Percentiles rank a stretch among this genome's conserved stretches.
Evolutionary conservation across 129 eudicot species (phyloP).

Genomic region (Ambrosia artemisiifolia): DNA sequence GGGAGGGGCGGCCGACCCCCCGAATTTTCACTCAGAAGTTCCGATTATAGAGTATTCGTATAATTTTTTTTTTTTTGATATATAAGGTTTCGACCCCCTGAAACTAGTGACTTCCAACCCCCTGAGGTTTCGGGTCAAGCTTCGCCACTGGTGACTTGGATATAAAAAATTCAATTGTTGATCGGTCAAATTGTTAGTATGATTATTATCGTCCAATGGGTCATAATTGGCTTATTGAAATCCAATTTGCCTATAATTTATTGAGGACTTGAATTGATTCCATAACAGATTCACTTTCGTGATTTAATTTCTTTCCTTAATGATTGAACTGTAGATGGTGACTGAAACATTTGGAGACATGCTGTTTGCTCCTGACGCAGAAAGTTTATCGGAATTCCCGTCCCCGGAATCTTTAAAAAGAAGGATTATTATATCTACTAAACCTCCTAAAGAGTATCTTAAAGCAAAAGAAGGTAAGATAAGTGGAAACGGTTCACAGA

Average conservation of each 20-base stretch:
- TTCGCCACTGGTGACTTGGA: too few species aligned
- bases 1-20: too few species aligned
- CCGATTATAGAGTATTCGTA: too few species aligned
- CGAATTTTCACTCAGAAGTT: too few species aligned
- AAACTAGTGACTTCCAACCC: too few species aligned
- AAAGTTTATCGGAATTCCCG: constrained; percentile 60
- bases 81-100: too few species aligned
- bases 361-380: constrained; percentile 60
- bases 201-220: too few species aligned
- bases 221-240: too few species aligned
- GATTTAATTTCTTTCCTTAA: not conserved
- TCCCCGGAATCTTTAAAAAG: constrained; percentile 68
- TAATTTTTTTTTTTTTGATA: too few species aligned
- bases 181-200: too few species aligned
- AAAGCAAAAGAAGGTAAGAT: constrained; percentile 47
- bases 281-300: not conserved
- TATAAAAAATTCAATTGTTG: too few species aligned
- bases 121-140: too few species aligned
- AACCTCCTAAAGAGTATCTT: constrained; percentile 87
- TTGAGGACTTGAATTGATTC: not conserved
- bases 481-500: constrained; percentile 35
- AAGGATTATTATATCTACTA: constrained; percentile 75
- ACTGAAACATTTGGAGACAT: constrained; percentile 78
- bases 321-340: constrained; percentile 59
- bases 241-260: not conserved